Percentiles rank a stretch among this genome's conserved stretches.
Evolutionary conservation across 306 rosid genomes (phyloP).

Genomic region (Lathyrus tuberosus): DNA sequence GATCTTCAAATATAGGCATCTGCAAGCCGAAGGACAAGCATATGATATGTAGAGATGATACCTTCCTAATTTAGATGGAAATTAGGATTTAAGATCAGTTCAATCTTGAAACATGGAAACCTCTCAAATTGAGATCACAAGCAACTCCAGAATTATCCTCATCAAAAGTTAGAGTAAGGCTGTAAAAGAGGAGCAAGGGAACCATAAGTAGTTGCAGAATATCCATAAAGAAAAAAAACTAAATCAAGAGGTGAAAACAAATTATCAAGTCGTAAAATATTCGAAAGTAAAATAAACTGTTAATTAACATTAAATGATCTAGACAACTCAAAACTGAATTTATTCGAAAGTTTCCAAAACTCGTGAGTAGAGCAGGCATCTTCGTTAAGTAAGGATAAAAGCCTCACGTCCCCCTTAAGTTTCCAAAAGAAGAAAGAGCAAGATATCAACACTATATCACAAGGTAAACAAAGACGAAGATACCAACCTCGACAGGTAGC

Average conservation of each 20-base stretch:
- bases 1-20: too few relatives aligned
- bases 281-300: not conserved
- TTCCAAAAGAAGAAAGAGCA: too few relatives aligned
- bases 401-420: slow-evolving; percentile 81
- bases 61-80: too few relatives aligned
- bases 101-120: slow-evolving; percentile 78
- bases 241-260: slow-evolving; percentile 27
- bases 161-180: slow-evolving; percentile 69
- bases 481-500: too few relatives aligned
- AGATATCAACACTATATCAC: too few relatives aligned
- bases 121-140: slow-evolving; percentile 78
- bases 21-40: too few relatives aligned
- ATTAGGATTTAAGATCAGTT: too few relatives aligned
- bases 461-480: too few relatives aligned
- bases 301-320: not conserved
- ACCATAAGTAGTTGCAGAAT: slow-evolving; percentile 13
- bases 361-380: not conserved
- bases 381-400: slow-evolving; percentile 17
- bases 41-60: too few relatives aligned
- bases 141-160: slow-evolving; percentile 84
- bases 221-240: not conserved
- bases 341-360: not conserved
- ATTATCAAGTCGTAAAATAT: slow-evolving; percentile 19
- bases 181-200: slow-evolving; percentile 43
- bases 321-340: not conserved